A percentile compares a stretch with the other conserved stretches of the same genome.
Conservation (phyloP, 352 stramenopile genomes). For the Globisporangium orthogonon region DNA sequence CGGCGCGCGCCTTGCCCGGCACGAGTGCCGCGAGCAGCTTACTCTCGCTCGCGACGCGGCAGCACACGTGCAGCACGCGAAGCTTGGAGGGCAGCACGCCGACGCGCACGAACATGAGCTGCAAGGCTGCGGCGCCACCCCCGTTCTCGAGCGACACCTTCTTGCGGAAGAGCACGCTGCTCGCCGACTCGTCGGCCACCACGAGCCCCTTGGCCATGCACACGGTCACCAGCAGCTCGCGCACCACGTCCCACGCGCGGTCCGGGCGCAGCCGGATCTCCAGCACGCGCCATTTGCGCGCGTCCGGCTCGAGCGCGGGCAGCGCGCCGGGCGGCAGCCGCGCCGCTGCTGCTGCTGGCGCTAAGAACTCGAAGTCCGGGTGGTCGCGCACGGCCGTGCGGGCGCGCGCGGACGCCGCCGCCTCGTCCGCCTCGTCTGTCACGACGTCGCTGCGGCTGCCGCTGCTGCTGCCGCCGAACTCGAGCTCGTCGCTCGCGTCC, state of each 20-base stretch:
- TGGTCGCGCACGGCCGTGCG: slow-evolving; percentile 49
- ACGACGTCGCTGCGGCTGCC: slow-evolving; percentile 29
- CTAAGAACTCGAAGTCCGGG: slow-evolving; percentile 57
- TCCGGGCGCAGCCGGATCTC: slow-evolving; percentile 66
- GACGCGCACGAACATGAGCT: slow-evolving; percentile 69
- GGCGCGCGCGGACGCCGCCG: slow-evolving; percentile 40
- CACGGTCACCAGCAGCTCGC: slow-evolving; percentile 69
- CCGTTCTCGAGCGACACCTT: slow-evolving; percentile 56
- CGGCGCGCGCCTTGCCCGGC: slow-evolving; percentile 28
- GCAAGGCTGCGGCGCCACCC: slow-evolving; percentile 52
- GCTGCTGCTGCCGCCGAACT: background rate
- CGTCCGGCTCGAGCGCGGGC: slow-evolving; percentile 56
- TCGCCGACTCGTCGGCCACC: slow-evolving; percentile 40
- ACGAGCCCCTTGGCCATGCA: slow-evolving; percentile 74
- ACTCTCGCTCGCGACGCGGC: slow-evolving; percentile 55
- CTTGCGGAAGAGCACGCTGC: slow-evolving; percentile 69
- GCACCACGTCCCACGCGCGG: slow-evolving; percentile 66
- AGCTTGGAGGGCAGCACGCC: slow-evolving; percentile 75
- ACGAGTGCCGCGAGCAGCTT: slow-evolving; percentile 54
- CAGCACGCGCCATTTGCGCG: slow-evolving; percentile 60
- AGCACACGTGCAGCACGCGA: slow-evolving; percentile 64
- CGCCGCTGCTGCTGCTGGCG: background rate
- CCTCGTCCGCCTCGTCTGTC: slow-evolving; percentile 53
- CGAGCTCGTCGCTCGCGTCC: background rate
- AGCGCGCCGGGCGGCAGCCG: slow-evolving; percentile 5